These are phyloP conservation scores for Isabelozyma heimii DNA, from an alignment of 805 yeast genomes.

Conservation along the genomic window DNA sequence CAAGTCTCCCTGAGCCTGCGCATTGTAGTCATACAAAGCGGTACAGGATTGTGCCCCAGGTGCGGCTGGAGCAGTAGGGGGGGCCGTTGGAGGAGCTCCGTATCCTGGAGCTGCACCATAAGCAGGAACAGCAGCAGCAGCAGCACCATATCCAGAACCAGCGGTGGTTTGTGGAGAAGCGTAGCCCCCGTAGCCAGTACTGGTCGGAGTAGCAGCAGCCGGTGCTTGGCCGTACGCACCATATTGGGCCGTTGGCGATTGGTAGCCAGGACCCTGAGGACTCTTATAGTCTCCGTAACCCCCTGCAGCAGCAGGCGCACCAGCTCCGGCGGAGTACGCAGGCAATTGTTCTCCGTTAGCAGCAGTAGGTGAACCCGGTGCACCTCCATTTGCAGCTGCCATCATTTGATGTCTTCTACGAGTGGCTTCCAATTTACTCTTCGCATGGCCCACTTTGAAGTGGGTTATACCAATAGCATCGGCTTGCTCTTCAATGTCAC, in stretches of 20 bases:
- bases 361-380: slow-evolving; percentile 13
- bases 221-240: slow-evolving; percentile 12
- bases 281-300: slow-evolving; percentile 6
- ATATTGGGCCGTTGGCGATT: slow-evolving; percentile 5
- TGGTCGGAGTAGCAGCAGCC: slow-evolving; percentile 11
- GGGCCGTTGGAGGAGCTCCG: slow-evolving; percentile 20
- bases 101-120: slow-evolving; percentile 28
- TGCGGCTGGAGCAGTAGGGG: slow-evolving; percentile 24
- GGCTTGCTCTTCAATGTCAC: slow-evolving; percentile 84
- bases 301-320: background rate
- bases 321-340: slow-evolving; percentile 34
- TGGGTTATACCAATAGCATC: slow-evolving; percentile 89
- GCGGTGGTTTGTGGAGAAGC: slow-evolving; percentile 3
- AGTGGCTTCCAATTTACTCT: slow-evolving; percentile 77
- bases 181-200: slow-evolving; percentile 13
- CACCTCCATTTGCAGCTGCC: slow-evolving; percentile 22
- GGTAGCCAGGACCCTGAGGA: slow-evolving; percentile 11
- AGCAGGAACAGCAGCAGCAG: slow-evolving; percentile 11
- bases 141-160: slow-evolving; percentile 11
- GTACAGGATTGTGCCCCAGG: slow-evolving; percentile 65
- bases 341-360: slow-evolving; percentile 24
- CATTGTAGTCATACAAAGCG: slow-evolving; percentile 86
- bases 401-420: slow-evolving; percentile 64
- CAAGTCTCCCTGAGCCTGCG: slow-evolving; percentile 92
- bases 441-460: slow-evolving; percentile 87